Conservation (phyloP, 352 stramenopile species). For the Phytophthora fragariaefolia region DNA sequence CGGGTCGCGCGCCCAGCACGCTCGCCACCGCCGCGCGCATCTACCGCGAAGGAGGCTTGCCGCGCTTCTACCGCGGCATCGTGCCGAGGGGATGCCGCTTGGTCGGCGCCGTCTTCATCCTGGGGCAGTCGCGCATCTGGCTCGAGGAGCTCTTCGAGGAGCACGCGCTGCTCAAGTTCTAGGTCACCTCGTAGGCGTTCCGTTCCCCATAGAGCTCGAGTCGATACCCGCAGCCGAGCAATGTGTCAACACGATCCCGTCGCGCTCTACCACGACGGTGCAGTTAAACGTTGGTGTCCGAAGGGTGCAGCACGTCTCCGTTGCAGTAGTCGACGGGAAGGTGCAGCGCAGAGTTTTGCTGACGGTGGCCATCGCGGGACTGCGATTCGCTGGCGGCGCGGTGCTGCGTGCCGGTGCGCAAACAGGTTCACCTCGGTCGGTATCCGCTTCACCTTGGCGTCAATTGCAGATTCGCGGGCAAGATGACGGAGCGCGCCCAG, state of each 20-base stretch:
- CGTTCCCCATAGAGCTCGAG: constrained; percentile 20
- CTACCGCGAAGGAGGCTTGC: constrained; percentile 55
- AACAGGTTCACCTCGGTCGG: constrained; percentile 1
- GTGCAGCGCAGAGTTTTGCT: constrained; percentile 6
- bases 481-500: constrained; percentile 59
- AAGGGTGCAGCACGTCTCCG: no score
- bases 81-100: constrained; percentile 81
- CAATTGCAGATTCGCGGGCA: constrained; percentile 12
- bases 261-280: constrained; percentile 4
- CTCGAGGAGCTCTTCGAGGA: constrained; percentile 79
- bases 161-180: constrained; percentile 57
- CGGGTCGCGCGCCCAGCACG: constrained; percentile 46
- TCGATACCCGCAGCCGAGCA: constrained; percentile 10
- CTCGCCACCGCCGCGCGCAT: constrained; percentile 53
- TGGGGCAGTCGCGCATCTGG: constrained; percentile 72
- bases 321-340: constrained; percentile 14
- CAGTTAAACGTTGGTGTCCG: background rate
- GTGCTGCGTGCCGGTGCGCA: constrained; percentile 1
- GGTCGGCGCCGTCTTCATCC: constrained; percentile 84
- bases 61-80: constrained; percentile 73
- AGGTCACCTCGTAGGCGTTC: constrained; percentile 16
- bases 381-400: constrained; percentile 17
- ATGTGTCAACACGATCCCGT: constrained; percentile 7
- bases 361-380: constrained; percentile 8
- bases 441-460: constrained; percentile 22